phyloP scores from a whole-genome alignment of 495 filamentous ascomycete species.

The Massariosphaeria phaeospora region DNA sequence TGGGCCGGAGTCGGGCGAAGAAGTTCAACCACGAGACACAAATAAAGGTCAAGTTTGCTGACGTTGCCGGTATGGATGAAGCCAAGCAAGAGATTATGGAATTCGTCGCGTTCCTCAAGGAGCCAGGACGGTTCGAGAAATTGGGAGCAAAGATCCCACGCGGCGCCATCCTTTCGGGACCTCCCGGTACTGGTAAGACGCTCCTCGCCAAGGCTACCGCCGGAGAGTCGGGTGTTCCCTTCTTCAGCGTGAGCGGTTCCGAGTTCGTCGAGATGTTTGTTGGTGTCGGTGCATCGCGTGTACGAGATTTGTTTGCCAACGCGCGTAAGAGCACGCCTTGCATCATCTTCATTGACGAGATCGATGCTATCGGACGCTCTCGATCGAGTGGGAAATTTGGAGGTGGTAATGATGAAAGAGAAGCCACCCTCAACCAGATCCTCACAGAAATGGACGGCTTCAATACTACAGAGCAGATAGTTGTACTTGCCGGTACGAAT shows the following conservation, averaged over 20 bases:
- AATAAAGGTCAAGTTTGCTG: conserved; percentile 91
- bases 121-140: conserved; percentile 81
- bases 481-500: conserved; percentile 97
- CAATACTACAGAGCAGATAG: conserved; percentile 94
- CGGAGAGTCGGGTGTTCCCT: conserved; percentile 94
- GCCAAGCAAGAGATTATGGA: conserved; percentile 99
- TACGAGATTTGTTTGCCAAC: conserved; percentile 90
- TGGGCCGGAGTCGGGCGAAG: conserved; percentile 91
- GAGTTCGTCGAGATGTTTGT: conserved; percentile 99
- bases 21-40: conserved; percentile 95
- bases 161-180: conserved; percentile 91
- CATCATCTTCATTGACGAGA: conserved; percentile 99
- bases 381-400: conserved; percentile 69
- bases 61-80: conserved; percentile 98
- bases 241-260: conserved; percentile 96
- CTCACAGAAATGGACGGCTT: conserved; percentile 99
- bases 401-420: conserved; percentile 94
- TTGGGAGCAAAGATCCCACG: conserved; percentile 96
- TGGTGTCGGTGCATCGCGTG: conserved; percentile 91
- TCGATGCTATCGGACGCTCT: conserved; percentile 93
- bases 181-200: conserved; percentile 97
- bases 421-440: conserved; percentile 95
- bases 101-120: conserved; percentile 93
- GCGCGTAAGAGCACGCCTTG: conserved; percentile 94
- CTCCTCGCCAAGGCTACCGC: conserved; percentile 95